phyloP scores from a whole-genome alignment of 345 rosid species.

The Psidium friedrichsthalianum region DNA sequence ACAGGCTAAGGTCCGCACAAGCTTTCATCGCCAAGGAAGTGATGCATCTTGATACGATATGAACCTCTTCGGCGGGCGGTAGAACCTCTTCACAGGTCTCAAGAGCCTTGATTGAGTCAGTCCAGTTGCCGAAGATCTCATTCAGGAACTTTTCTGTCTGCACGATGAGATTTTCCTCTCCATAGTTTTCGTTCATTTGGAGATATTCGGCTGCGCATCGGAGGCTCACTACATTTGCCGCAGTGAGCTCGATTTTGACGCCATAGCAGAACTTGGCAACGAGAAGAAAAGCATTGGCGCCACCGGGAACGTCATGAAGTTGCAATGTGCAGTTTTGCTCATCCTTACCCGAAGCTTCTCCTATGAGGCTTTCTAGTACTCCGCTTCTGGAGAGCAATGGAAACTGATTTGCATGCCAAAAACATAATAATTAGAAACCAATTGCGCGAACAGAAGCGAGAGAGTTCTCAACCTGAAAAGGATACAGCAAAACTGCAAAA shows the following conservation, averaged over 20 bases:
- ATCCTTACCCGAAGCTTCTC: conserved; percentile 20
- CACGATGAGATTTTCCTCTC: conserved; percentile 60
- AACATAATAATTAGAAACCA: background rate
- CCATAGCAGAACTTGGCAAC: conserved; percentile 84
- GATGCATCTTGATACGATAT: conserved; percentile 70
- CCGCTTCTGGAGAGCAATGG: conserved; percentile 81
- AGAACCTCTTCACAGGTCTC: conserved; percentile 63
- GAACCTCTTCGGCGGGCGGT: conserved; percentile 61
- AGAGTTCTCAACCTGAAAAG: background rate
- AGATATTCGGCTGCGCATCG: conserved; percentile 86
- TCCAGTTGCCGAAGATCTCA: conserved; percentile 56
- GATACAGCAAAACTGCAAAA: background rate
- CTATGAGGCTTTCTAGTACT: conserved; percentile 41
- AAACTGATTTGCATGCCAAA: conserved; percentile 36
- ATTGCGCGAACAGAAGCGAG: background rate
- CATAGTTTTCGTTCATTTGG: conserved; percentile 63
- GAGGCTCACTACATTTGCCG: conserved; percentile 53
- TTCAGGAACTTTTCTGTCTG: conserved; percentile 61
- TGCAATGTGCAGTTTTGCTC: conserved; percentile 36
- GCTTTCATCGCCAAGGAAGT: conserved; percentile 73
- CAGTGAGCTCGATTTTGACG: conserved; percentile 56
- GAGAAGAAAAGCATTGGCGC: conserved; percentile 60
- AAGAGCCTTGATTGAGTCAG: conserved; percentile 62
- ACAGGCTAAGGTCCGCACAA: conserved; percentile 56
- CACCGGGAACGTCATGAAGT: conserved; percentile 82